Base-by-base conservation (phyloP, 2,329 filamentous ascomycete species). In the Chaetomiaceae sp. region DNA sequence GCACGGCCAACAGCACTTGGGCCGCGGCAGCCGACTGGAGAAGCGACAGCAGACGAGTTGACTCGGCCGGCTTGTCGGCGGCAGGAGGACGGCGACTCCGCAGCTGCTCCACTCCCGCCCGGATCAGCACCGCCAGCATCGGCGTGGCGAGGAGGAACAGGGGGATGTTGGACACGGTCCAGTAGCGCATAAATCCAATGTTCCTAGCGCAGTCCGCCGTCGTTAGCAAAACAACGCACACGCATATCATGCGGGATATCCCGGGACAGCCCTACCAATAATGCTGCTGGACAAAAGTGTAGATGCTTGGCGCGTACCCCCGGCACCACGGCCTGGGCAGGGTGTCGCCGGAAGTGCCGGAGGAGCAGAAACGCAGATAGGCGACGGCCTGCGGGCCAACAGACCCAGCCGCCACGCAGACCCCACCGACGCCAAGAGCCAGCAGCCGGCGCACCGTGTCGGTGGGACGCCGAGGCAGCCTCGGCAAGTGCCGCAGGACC, bases 171-270 rank as follows among this genome's bases (percentile, higher is more conserved):
- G 85, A 82, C 0, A 85, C 57, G 0, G 84, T 95, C 93, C 93
- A 99, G 72, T 99, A 99, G 53, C 79, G 79, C 45, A 97, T 77
- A 59, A 95, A 86, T 0, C 93, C 93, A 46, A 87, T 83, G 61
- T 92, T 84, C 93, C 91, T 96, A 55, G 5, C 21, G 5, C 19
- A 4, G 14, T n/a, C n/a, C n/a, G n/a, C n/a, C n/a, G n/a, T 27
- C 12, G 31, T 42, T 37, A 50, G 33, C 43, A 47, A n/a, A 31
- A 16, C n/a, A n/a, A n/a, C n/a, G n/a, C n/a, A n/a, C n/a, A 27
- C 7, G 14, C 10, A 30, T 23, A 8, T 20, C 21, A n/a, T n/a
- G 5, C 47, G 39, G 41, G 16, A 42, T 16, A 5, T 50, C 8
- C 21, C 35, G 48, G 38, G 9, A 23, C 25, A 47, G 14, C 68